These are phyloP conservation scores for Scleroderma bovista DNA, from an alignment of 768 basidiomycete genomes.

Conservation along the genomic window DNA sequence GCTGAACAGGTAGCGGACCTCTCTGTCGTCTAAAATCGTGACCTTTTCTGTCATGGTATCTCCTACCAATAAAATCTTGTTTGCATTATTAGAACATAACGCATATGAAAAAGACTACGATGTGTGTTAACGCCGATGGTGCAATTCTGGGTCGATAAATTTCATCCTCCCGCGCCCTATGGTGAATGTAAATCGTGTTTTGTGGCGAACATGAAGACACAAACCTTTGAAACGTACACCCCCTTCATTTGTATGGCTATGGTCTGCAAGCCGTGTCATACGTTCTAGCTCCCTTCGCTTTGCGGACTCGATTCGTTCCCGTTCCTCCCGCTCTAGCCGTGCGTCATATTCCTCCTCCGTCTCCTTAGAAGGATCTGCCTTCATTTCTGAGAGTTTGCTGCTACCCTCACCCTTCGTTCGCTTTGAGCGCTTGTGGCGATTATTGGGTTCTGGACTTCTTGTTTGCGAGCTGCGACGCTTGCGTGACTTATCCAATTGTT, in stretches of 20 bases:
- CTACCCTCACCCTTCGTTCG: constrained; percentile 6
- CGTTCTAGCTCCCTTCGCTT: constrained; percentile 45
- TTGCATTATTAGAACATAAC: not conserved
- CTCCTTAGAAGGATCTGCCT: constrained; percentile 32
- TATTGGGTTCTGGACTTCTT: constrained; percentile 21
- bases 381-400: constrained; percentile 1
- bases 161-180: constrained; percentile 65
- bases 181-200: not conserved
- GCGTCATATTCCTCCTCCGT: constrained; percentile 73
- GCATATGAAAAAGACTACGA: not conserved
- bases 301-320: constrained; percentile 46
- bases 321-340: constrained; percentile 61
- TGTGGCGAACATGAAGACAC: constrained; percentile 4
- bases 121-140: constrained; percentile 20
- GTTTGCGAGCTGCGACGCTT: constrained; percentile 22
- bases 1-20: constrained; percentile 8
- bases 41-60: constrained; percentile 9
- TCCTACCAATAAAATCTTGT: constrained; percentile 3
- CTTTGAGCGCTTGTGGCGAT: constrained; percentile 24
- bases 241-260: constrained; percentile 28
- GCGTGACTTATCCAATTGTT: constrained; percentile 6
- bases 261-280: constrained; percentile 36
- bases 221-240: constrained; percentile 65
- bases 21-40: constrained; percentile 13
- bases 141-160: constrained; percentile 54